Base-by-base conservation (phyloP, 2,329 filamentous ascomycete genomes). In the Phaeosphaeriaceae sp. region DNA sequence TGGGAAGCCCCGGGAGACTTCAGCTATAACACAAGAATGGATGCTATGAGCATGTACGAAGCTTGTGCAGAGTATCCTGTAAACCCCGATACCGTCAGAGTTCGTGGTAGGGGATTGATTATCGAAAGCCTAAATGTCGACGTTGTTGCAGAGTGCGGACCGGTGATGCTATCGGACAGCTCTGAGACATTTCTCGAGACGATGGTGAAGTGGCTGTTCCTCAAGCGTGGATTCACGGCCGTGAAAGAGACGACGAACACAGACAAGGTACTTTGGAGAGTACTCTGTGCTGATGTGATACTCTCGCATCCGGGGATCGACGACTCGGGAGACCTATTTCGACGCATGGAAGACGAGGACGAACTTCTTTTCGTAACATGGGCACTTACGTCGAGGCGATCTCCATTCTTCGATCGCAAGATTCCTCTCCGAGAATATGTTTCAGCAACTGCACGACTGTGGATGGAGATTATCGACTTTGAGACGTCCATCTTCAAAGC, bases 1-100 rank as follows among this genome's bases (percentile, higher is more conserved):
- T 72, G 63, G 48, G 20, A 19, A 22, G 49, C 58, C 6, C 60
- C 62, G 4, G 56, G 56, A 15, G 40, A 50, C 13, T 36, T 48
- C 2, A 49, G 25, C n/a, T 56, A 54, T 13, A 19, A 22, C 2
- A 20, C 33, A 3, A 52, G 58, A 3, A 45, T 54, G 1, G 42
- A 58, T 27, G 52, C 54, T 21, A 40, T 53, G 2, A 15, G 41
- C 7, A 42, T 56, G 15, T 65, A 61, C 41, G 40, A 48, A 20
- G 48, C 48, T 4, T 57, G 21, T 41, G 31, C 33, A 6, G 33
- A 1, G 0, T 3, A 13, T 36, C 13, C 5, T 20, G 40, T 3
- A 41, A 13, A 19, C 17, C 2, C 50, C 2, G 9, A 36, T 21
- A 51, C 27, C 1, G 7, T 52, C 10, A 22, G 3, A 2, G 11